Percentiles rank a stretch among this genome's conserved stretches.
phyloP scores from a whole-genome alignment of 2,329 filamentous ascomycete species.

The Xylariaceae sp. region DNA sequence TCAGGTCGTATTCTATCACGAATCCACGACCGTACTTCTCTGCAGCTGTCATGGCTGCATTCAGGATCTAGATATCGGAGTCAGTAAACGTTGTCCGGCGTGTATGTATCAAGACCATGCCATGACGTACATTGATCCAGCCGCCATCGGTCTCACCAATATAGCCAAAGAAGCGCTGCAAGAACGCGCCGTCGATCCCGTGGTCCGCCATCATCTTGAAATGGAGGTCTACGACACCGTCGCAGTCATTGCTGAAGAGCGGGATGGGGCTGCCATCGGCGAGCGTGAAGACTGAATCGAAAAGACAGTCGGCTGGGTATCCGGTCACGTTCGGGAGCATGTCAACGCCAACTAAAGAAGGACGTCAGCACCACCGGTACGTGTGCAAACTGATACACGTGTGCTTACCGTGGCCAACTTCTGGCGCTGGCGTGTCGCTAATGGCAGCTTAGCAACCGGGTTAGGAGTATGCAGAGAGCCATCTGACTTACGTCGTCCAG shows the following conservation, averaged over 20 bases:
- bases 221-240: conserved; percentile 25
- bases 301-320: conserved; percentile 24
- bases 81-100: background rate
- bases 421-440: conserved; percentile 20
- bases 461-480: background rate
- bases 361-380: background rate
- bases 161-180: conserved; percentile 26
- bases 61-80: conserved; percentile 17
- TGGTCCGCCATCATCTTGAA: conserved; percentile 25
- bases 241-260: conserved; percentile 26
- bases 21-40: conserved; percentile 27
- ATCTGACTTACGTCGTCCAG: conserved; percentile 24
- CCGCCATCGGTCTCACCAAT: conserved; percentile 23
- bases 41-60: conserved; percentile 20
- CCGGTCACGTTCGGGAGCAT: conserved; percentile 25
- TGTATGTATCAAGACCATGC: background rate
- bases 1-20: conserved; percentile 26
- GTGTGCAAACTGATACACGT: background rate
- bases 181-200: conserved; percentile 24
- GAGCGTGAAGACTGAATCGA: conserved; percentile 23
- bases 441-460: background rate
- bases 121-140: conserved; percentile 20
- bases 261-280: conserved; percentile 17
- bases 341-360: conserved; percentile 22
- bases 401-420: conserved; percentile 21